Percentiles rank a stretch among this genome's conserved stretches.
These are phyloP conservation scores for Serpula lacrymans DNA, from an alignment of 768 basidiomycete species.

Conservation along the genomic window DNA sequence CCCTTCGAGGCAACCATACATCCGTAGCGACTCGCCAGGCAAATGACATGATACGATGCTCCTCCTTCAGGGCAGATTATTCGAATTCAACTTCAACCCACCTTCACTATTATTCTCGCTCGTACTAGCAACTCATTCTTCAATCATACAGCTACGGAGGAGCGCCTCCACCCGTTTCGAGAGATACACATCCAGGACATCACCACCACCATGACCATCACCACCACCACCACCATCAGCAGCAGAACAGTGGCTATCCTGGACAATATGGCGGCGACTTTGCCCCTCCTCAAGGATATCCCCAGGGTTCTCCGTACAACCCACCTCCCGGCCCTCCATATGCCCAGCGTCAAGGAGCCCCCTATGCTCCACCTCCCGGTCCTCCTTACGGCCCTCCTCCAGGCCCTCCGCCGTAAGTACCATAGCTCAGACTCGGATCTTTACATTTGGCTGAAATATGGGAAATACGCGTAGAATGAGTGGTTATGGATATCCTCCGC, in stretches of 20 bases:
- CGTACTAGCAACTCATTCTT: not conserved
- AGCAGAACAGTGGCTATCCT: constrained; percentile 22
- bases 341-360: constrained; percentile 5
- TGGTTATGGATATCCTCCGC: constrained; percentile 4
- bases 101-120: not conserved
- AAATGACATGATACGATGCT: not conserved
- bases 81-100: too few relatives aligned
- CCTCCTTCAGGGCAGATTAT: too few relatives aligned
- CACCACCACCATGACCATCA: constrained; percentile 39
- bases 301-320: constrained; percentile 3
- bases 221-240: constrained; percentile 34
- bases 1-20: not conserved
- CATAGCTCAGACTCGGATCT: not conserved
- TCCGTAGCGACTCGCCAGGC: not conserved
- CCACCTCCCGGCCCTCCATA: constrained; percentile 3
- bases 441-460: not conserved
- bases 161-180: constrained; percentile 24
- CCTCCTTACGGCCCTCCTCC: constrained; percentile 18
- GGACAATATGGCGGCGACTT: constrained; percentile 19
- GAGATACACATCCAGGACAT: constrained; percentile 40
- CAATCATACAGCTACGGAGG: constrained; percentile 2
- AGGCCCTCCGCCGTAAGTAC: constrained; percentile 1
- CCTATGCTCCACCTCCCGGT: constrained; percentile 25
- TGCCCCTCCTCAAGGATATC: constrained; percentile 9
- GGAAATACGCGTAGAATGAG: not conserved